Percentiles rank a stretch among this genome's conserved stretches.
These are phyloP conservation scores for Magnusiomyces ingens DNA, from an alignment of 1,139 yeast genomes.

Conservation along the genomic window DNA sequence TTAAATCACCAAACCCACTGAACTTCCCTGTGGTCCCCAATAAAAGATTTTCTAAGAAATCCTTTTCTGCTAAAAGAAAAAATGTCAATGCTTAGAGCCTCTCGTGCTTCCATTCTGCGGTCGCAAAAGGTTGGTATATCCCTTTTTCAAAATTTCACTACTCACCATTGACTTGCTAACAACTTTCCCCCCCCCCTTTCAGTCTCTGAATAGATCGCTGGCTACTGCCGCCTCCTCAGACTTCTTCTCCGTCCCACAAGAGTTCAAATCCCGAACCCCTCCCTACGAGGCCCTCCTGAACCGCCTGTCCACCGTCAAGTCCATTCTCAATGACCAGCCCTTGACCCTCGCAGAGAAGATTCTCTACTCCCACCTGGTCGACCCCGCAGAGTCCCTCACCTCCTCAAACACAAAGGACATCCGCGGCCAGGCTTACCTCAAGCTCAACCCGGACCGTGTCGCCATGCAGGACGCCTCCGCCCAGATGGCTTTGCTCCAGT, in stretches of 20 bases:
- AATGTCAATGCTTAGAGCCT: constrained; percentile 4
- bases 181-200: neutral
- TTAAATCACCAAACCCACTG: no score
- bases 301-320: constrained; percentile 57
- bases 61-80: neutral
- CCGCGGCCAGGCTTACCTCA: constrained; percentile 80
- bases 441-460: constrained; percentile 93
- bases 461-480: constrained; percentile 99
- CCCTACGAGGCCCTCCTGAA: constrained; percentile 72
- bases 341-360: constrained; percentile 91
- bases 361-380: constrained; percentile 78
- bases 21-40: no score
- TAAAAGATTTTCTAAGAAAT: no score
- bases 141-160: neutral
- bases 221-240: constrained; percentile 9
- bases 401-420: constrained; percentile 41
- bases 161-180: neutral
- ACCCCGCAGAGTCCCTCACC: constrained; percentile 73
- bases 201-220: constrained; percentile 5
- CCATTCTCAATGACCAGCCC: constrained; percentile 61
- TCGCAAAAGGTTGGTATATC: neutral
- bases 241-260: constrained; percentile 47
- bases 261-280: constrained; percentile 65
- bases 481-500: constrained; percentile 93
- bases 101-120: neutral